Evolutionary conservation across 2,329 filamentous ascomycete genomes (phyloP), one percentile per base, ranked within the genome.

Genomic region (Cladophialophora yegresii): DNA sequence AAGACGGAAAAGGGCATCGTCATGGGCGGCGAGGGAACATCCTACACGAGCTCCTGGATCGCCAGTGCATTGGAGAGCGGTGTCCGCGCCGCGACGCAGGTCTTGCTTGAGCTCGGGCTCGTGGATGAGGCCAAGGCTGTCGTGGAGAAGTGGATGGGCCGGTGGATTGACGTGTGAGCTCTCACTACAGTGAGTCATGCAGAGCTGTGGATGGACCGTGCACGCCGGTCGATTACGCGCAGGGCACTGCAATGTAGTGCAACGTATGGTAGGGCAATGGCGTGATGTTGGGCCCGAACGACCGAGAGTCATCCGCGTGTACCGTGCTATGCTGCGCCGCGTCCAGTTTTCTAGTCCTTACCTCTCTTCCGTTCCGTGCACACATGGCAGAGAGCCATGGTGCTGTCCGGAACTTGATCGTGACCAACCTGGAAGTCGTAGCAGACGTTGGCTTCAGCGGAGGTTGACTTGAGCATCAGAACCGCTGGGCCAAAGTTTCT

Each of bases 41-140:
- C 83, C 6, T 89, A 87, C 72, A 91, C 88, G 0, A 88, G 91
- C 71, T 87, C 87, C 0, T 90, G 87, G 87, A 88, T 89, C 56
- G 83, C 84, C 33, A 66, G 62, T 90, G 73, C 77, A 1, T 47
- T 67, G 89, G 20, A 62, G 32, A 56, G n/a, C 40, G 30, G 26
- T 36, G 58, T 28, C 26, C 9, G 36, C 12, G 57, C 55, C n/a
- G 55, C 30, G 9, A 23, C 54, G 20, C 30, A 54, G 55, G 47
- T 61, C 13, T 30, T 67, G 56, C 61, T 74, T 69, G 83, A 86
- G 71, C 76, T 89, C 71, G 88, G 88, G 0, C 73, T 90, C 51
- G 87, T 90, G 0, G 88, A 90, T 72, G 88, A 90, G 75, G 88
- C 47, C 20, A 50, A 50, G 22, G 47, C 47, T 0, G 47, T 50